These are phyloP conservation scores for Craterostigma plantagineum DNA, from an alignment of 257 asterid genomes.

Conservation along the genomic window DNA sequence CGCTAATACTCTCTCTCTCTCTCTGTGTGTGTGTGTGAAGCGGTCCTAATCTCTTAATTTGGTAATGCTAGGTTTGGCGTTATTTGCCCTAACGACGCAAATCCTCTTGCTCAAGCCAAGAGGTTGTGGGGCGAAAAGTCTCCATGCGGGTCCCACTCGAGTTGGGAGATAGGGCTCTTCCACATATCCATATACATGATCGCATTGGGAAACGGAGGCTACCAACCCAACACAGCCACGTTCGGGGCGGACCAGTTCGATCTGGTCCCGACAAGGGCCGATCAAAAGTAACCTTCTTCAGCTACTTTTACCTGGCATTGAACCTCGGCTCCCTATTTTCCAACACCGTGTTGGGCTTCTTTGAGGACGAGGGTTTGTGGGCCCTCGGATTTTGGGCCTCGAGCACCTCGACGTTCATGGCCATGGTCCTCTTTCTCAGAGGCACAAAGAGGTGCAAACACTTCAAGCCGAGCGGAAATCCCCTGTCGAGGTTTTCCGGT, in stretches of 20 bases:
- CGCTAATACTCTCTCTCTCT: too few species aligned
- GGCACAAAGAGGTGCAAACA: conserved; percentile 58
- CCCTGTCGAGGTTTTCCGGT: conserved; percentile 71
- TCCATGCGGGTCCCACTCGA: conserved; percentile 35
- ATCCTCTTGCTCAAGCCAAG: too few species aligned
- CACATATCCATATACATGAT: conserved; percentile 65
- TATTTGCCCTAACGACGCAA: conserved; percentile 50
- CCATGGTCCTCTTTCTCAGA: conserved; percentile 47
- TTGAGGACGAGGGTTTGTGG: conserved; percentile 85
- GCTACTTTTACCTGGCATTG: conserved; percentile 72
- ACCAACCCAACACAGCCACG: conserved; percentile 82
- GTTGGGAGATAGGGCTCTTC: conserved; percentile 49
- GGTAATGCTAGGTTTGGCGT: conserved; percentile 31
- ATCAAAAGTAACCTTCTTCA: conserved; percentile 71
- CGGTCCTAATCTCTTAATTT: too few species aligned
- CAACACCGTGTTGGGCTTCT: conserved; percentile 58
- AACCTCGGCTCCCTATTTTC: conserved; percentile 91
- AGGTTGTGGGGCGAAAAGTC: conserved; percentile 47
- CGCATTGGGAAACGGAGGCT: conserved; percentile 91
- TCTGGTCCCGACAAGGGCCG: conserved; percentile 33
- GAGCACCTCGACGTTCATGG: conserved; percentile 56
- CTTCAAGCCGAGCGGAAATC: conserved; percentile 71
- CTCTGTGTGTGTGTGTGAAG: too few species aligned
- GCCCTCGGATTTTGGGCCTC: conserved; percentile 86
- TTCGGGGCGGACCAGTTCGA: conserved; percentile 96